Evolutionary conservation across 352 stramenopile genomes (phyloP), one percentile per base, ranked within the genome.

Genomic region (Plasmopara muralis): DNA sequence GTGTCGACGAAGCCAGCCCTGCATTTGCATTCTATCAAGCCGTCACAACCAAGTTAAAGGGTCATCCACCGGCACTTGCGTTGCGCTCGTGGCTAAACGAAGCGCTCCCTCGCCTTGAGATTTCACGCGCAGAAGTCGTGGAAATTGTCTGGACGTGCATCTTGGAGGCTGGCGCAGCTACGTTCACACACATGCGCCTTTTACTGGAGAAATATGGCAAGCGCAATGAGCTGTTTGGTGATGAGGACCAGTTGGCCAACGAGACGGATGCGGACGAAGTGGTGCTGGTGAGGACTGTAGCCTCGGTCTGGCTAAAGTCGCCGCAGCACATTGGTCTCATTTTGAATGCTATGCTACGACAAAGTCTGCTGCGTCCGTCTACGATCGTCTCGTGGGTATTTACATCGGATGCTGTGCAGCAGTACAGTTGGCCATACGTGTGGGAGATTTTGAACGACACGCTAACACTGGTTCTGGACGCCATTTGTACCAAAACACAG

Each of bases 351-450:
- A 89, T 93, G 76, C 65, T 93, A 29, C 83, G 77, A 29, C 70
- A 86, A 40, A 64, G 70, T 15, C 62, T 91, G 10, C 68, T 93
- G 28, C 64, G 70, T 39, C 70, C 78, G 13, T 68, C 66, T n/a
- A 88, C 80, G 35, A 88, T 93, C 37, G 66, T 77, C 7, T 77
- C 73, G 54, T 93, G 83, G 83, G 68, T 91, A 16, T 89, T 90
- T 61, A 89, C 76, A 8, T 49, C 77, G 5, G 83, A 93, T 43
- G 78, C 79, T 5, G 72, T 90, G 15, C 83, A 91, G 66, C 83
- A 93, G 55, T 93, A 90, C 64, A 91, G 83, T 63, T 93, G 83
- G 83, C 83, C 81, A 33, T 93, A 93, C 53, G 77, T 93, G 42
- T 93, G 83, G 83, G 75, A 74, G 5, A 89, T 93, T 41, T 47